phyloP scores from a whole-genome alignment of 2,329 filamentous ascomycete genomes.

The Ophiostoma ulmi region DNA sequence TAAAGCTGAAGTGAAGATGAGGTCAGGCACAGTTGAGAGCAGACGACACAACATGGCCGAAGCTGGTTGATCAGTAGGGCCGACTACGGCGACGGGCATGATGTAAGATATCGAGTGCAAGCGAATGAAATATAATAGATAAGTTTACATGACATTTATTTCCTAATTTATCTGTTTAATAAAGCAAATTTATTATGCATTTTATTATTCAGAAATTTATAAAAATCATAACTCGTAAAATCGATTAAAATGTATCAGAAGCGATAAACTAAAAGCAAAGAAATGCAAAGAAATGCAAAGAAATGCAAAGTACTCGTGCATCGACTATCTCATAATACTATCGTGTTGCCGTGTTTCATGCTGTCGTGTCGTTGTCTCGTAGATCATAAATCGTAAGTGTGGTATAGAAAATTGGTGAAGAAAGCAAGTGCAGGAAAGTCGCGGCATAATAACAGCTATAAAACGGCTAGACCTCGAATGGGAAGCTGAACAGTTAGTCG shows the following conservation, averaged over 20 bases:
- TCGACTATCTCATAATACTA: too few relatives aligned
- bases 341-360: neutral
- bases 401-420: neutral
- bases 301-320: too few relatives aligned
- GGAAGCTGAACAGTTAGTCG: neutral
- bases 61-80: neutral
- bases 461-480: neutral
- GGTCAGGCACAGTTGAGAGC: neutral
- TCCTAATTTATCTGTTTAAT: too few relatives aligned
- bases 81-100: neutral
- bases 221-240: too few relatives aligned
- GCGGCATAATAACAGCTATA: neutral
- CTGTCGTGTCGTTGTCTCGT: neutral
- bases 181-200: too few relatives aligned
- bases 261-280: too few relatives aligned
- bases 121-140: neutral
- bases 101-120: neutral
- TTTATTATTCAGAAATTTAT: too few relatives aligned
- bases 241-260: too few relatives aligned
- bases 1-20: neutral
- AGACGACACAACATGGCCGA: too few relatives aligned
- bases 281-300: too few relatives aligned
- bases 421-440: neutral
- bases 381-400: constrained; percentile 1
- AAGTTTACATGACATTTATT: too few relatives aligned